Base-by-base conservation (phyloP, 495 filamentous ascomycete species). In the Penicillium coffeae region DNA sequence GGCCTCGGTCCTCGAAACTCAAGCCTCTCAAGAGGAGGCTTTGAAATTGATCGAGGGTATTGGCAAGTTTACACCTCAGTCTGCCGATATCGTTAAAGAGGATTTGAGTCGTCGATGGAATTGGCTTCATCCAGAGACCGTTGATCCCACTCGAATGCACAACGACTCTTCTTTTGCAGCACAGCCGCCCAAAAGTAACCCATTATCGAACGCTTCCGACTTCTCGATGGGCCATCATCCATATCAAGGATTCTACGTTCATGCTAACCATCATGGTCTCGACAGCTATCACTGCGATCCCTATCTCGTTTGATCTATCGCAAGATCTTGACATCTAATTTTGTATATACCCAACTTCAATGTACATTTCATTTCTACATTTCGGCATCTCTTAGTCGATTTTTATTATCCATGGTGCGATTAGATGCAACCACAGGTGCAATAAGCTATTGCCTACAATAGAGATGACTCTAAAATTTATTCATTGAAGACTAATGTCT, bases 11-110 rank as follows among this genome's bases (percentile, higher is more conserved):
- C 67, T 97, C 5, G 79, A 77, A 3, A 74, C 79, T 27, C 77
- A 78, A 8, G 71, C 76, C 21, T 86, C 96, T 51, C 90, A 94
- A 69, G 82, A 87, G 56, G 91, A 96, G 64, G 85, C 88, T 3
- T 66, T 96, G n/a, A 53, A 75, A 3, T 89, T 93, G 35, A 73
- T 98, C 42, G 79, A 85, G 19, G 78, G 76, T 50, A 87, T 95
- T 47, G 75, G 75, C n/a, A 80, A 78, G 45, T 83, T 89, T 52
- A 89, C 87, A 0, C 87, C 87, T 35, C 95, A 89, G 89, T 80
- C 76, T 37, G 70, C 90, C 21, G 80, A 78, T 4, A 82, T 83
- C 47, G 65, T 93, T 35, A 74, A 82, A 51, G 73, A 76, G 8
- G 83, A 85, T 30, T 75, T 98, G 32, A 86, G 81, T 57, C 77